Percentiles rank a stretch among this genome's conserved stretches.
Evolutionary conservation across 306 rosid genomes (phyloP).

Genomic region (Glycine tomentella): DNA sequence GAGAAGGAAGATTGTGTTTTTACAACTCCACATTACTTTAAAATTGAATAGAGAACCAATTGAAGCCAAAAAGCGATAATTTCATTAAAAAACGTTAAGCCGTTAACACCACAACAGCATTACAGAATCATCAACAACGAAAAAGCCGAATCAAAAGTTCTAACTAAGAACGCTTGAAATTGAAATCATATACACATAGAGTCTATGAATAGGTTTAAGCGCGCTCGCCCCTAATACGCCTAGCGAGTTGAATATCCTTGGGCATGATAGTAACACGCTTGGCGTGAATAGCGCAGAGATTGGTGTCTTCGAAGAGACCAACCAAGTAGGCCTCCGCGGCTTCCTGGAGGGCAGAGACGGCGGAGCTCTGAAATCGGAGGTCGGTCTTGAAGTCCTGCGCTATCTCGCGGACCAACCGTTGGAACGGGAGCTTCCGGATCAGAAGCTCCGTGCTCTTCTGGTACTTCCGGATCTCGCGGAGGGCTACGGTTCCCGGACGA

Average conservation of each 20-base stretch:
- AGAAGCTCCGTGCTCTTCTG: conserved; percentile 62
- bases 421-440: conserved; percentile 57
- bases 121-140: not conserved
- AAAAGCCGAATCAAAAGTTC: no score
- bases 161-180: not conserved
- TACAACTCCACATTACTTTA: no score
- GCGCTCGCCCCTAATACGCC: conserved; percentile 64
- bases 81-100: conserved; percentile 23
- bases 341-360: conserved; percentile 56
- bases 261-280: conserved; percentile 64
- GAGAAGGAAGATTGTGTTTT: no score
- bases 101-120: not conserved
- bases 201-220: conserved; percentile 14
- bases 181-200: conserved; percentile 29
- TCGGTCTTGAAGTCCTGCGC: conserved; percentile 63
- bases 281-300: conserved; percentile 59
- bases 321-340: conserved; percentile 58
- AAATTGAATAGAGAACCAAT: no score
- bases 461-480: conserved; percentile 61
- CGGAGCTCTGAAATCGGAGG: conserved; percentile 60
- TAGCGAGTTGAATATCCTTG: conserved; percentile 59
- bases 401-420: conserved; percentile 58
- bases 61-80: not conserved
- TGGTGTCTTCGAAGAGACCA: conserved; percentile 57
- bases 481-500: conserved; percentile 60